These are phyloP conservation scores for Nemania bipapillata DNA, from an alignment of 2,329 filamentous ascomycete genomes.

Conservation along the genomic window DNA sequence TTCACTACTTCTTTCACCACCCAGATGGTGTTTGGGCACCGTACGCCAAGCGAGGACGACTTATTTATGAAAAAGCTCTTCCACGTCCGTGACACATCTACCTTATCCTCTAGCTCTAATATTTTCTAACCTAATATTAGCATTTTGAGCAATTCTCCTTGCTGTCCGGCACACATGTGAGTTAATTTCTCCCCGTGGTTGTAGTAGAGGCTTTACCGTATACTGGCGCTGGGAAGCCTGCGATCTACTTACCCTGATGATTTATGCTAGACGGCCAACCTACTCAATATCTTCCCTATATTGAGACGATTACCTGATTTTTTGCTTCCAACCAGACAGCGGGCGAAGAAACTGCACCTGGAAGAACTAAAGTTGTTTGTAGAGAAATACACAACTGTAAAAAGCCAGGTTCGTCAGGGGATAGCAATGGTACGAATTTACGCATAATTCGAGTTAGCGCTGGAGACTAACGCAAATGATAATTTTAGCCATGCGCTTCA, in stretches of 20 bases:
- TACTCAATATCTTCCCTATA: constrained; percentile 1
- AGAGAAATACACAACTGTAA: neutral
- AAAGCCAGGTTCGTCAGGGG: neutral
- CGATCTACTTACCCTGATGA: too few species aligned
- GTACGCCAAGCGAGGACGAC: constrained; percentile 46
- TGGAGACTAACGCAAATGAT: neutral
- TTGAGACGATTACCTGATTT: neutral
- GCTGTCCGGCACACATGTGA: too few species aligned
- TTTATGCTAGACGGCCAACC: neutral
- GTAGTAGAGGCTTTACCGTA: neutral
- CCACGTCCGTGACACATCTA: constrained; percentile 30
- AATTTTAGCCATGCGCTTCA: neutral
- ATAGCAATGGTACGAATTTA: neutral
- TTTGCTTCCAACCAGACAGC: neutral
- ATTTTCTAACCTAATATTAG: too few species aligned
- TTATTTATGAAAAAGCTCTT: constrained; percentile 54
- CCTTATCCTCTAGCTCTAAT: too few species aligned
- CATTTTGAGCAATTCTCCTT: neutral
- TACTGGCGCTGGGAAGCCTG: too few species aligned
- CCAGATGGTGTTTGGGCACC: constrained; percentile 61
- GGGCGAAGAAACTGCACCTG: neutral
- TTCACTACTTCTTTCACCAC: constrained; percentile 61
- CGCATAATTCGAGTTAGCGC: too few species aligned
- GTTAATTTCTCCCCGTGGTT: too few species aligned
- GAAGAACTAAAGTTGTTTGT: neutral